Conservation (phyloP, 2,329 filamentous ascomycete genomes). For the Lasiodiplodia citricola region DNA sequence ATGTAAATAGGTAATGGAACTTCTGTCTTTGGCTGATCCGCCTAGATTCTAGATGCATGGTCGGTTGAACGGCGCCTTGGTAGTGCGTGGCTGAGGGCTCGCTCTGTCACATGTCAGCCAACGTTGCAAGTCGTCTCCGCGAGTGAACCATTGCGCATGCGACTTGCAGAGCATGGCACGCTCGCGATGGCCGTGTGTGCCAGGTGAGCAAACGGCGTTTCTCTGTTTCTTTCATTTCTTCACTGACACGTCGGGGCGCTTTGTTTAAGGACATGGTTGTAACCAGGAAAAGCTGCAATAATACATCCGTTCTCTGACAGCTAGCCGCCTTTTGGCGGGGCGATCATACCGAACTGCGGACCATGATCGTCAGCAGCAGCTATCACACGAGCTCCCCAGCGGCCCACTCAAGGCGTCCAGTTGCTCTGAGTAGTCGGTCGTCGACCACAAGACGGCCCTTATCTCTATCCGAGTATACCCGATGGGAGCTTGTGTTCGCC, state of each 20-base stretch:
- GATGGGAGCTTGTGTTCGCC: neutral
- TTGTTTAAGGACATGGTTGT: neutral
- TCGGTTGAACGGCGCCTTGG: neutral
- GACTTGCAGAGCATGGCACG: neutral
- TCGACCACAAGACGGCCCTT: neutral
- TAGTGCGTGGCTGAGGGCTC: neutral
- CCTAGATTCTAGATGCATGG: neutral
- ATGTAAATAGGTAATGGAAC: constrained; percentile 11
- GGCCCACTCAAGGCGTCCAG: neutral
- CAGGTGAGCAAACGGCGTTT: neutral
- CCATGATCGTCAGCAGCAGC: neutral
- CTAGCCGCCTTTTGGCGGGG: neutral
- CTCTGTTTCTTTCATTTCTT: neutral
- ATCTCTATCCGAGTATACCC: neutral
- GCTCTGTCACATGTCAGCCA: neutral
- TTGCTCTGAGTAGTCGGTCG: neutral
- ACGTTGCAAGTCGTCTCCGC: neutral
- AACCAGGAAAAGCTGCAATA: neutral
- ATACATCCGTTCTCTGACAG: neutral
- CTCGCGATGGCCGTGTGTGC: neutral
- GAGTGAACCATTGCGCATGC: neutral
- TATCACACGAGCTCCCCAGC: neutral
- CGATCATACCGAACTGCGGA: neutral
- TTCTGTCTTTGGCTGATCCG: neutral
- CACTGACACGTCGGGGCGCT: neutral